phyloP scores from a whole-genome alignment of 257 asterid genomes.

The Linaria vulgaris region DNA sequence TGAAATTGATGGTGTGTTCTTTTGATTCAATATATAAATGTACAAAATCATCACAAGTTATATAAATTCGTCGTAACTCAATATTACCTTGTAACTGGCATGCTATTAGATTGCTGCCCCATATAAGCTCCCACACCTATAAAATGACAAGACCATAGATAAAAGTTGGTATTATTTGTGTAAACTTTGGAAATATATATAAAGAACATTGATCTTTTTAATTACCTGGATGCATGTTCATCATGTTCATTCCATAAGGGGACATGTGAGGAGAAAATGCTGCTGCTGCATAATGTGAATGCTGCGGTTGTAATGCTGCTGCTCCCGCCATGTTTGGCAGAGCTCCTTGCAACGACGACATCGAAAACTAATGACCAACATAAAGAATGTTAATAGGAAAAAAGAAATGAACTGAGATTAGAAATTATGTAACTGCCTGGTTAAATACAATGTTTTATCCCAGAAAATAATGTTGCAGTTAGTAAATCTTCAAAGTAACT shows the following conservation, averaged over 20 bases:
- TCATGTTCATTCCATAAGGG: conserved; percentile 45
- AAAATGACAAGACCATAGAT: conserved; percentile 14
- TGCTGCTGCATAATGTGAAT: conserved; percentile 39
- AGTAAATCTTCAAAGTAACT: no score
- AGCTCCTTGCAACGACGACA: conserved; percentile 56
- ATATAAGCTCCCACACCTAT: conserved; percentile 50
- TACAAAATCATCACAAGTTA: no score
- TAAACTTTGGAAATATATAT: background rate
- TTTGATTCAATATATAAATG: background rate
- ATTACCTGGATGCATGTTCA: conserved; percentile 49
- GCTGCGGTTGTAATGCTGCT: conserved; percentile 34
- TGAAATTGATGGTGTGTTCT: background rate
- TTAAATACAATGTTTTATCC: no score
- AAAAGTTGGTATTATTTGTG: no score
- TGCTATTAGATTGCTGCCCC: conserved; percentile 47
- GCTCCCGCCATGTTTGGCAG: conserved; percentile 38
- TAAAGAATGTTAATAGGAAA: background rate
- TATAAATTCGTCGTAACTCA: background rate
- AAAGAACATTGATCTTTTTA: background rate
- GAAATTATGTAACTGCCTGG: no score
- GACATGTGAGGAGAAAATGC: conserved; percentile 33
- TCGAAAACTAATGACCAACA: conserved; percentile 44
- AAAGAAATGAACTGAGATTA: no score
- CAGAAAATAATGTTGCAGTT: no score
- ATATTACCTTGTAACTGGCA: conserved; percentile 42